Evolutionary conservation across 2,329 filamentous ascomycete genomes (phyloP), one percentile per base, ranked within the genome.

Genomic region (Diplodia mutila): DNA sequence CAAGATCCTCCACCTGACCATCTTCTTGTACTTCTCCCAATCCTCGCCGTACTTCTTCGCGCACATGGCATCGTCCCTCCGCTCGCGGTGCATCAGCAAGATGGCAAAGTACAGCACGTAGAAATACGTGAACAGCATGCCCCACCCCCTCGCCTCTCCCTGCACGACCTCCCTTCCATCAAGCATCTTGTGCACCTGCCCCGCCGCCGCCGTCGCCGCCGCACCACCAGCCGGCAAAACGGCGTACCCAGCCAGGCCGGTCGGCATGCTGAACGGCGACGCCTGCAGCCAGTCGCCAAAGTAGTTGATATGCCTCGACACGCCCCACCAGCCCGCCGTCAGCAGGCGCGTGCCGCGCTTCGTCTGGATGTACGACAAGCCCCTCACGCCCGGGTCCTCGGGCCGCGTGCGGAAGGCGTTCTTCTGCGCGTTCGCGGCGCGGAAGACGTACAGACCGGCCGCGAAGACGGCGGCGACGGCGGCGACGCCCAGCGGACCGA

Each of bases 271-370:
- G 80, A 95, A 97, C 0, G 93, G 89, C 92, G 92, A 97, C 7
- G 90, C 87, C 87, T 97, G 93, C 71, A 95, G 85, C 94, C 94
- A 97, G 81, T 98, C 94, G 64, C 93, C 94, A 1, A 97, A 81
- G 80, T 98, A 97, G 82, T 97, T 98, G 84, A 97, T 94, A 80
- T 98, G 94, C 54, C 94, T 88, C 0, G 93, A 91, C 27, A 87
- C 84, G 54, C 94, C 94, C 94, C 94, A 97, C 94, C 94, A 98
- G 67, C 94, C 94, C 0, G 91, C 90, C 3, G 89, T 89, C 71
- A 97, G 85, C 39, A 97, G 86, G 72, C 90, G 91, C 67, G 91
- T 93, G 65, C 94, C 94, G 2, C 87, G 85, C 75, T 89, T 88
- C 12, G 94, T 98, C 81, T 94, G 84, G 69, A 98, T 93, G 79